Percentiles rank a stretch among this genome's conserved stretches.
phyloP scores from a whole-genome alignment of 1,284 basidiomycete genomes.

The Fereydounia khargensis region DNA sequence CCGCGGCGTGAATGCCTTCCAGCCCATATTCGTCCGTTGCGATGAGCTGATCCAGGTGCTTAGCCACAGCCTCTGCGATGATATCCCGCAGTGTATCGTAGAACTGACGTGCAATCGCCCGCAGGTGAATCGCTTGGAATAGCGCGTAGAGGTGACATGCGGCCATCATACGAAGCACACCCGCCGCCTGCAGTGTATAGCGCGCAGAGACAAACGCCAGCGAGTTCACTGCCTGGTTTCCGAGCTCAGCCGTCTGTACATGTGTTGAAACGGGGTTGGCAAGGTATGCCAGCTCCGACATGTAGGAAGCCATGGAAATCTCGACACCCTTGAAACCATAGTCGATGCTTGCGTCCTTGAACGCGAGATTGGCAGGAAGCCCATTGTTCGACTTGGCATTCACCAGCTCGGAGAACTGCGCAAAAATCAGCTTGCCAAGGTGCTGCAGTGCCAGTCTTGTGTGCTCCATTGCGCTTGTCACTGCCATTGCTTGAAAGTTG shows the following conservation, averaged over 20 bases:
- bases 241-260: slow-evolving; percentile 63
- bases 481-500: slow-evolving; percentile 63
- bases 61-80: slow-evolving; percentile 18
- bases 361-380: slow-evolving; percentile 37
- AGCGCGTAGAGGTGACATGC: slow-evolving; percentile 47
- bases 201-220: slow-evolving; percentile 39
- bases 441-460: slow-evolving; percentile 76
- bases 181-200: slow-evolving; percentile 37
- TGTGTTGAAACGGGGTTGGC: slow-evolving; percentile 81
- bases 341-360: slow-evolving; percentile 60
- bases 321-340: slow-evolving; percentile 82
- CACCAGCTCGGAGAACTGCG: slow-evolving; percentile 78
- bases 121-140: slow-evolving; percentile 48
- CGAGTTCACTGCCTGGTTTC: slow-evolving; percentile 44
- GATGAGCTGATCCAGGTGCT: slow-evolving; percentile 39
- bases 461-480: slow-evolving; percentile 85
- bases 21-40: slow-evolving; percentile 27
- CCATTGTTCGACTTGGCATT: slow-evolving; percentile 42
- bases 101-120: slow-evolving; percentile 38
- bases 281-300: slow-evolving; percentile 72
- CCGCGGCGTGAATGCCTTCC: too few species aligned
- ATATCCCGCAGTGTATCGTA: slow-evolving; percentile 21
- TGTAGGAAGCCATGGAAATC: slow-evolving; percentile 63
- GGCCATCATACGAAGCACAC: slow-evolving; percentile 43
- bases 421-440: slow-evolving; percentile 77